phyloP scores from a whole-genome alignment of 163 green algal genomes.

The Chlamydomonas reinhardtii region DNA sequence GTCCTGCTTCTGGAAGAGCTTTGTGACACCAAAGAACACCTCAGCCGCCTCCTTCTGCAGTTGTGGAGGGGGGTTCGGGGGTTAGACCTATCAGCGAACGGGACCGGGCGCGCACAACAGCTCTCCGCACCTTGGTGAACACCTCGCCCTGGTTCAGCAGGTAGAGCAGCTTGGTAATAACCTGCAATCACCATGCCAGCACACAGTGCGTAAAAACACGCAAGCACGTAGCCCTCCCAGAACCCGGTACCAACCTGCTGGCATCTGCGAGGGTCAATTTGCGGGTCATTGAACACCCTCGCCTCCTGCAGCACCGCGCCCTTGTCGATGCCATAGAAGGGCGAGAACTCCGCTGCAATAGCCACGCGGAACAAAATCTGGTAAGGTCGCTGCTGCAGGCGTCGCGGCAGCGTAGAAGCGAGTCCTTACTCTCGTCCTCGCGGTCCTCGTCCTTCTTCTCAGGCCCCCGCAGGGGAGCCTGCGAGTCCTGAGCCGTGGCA shows the following conservation, averaged over 20 bases:
- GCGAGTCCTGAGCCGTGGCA: constrained; percentile 88
- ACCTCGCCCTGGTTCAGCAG: constrained; percentile 97
- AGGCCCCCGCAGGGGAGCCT: constrained; percentile 80
- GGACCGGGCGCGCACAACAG: constrained; percentile 29
- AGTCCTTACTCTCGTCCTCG: constrained; percentile 93
- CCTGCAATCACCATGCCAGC: constrained; percentile 68
- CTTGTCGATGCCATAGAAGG: constrained; percentile 99
- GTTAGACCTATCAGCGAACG: neutral
- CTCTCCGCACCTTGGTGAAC: constrained; percentile 95
- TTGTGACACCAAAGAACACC: constrained; percentile 99
- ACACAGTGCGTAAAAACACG: neutral
- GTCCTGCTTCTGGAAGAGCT: constrained; percentile 99
- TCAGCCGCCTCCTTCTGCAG: constrained; percentile 94
- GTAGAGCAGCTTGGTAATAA: constrained; percentile 99
- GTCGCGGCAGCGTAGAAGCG: neutral
- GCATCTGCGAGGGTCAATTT: constrained; percentile 95
- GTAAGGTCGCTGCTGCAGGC: constrained; percentile 2
- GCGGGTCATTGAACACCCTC: constrained; percentile 95
- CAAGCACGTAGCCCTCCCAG: neutral
- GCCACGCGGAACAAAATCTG: neutral
- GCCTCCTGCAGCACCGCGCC: constrained; percentile 98
- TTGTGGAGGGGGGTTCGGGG: neutral
- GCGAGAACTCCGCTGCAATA: constrained; percentile 96
- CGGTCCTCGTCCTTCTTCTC: constrained; percentile 97
- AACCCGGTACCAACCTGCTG: constrained; percentile 85